These are phyloP conservation scores for Juncus inflexus DNA, from an alignment of 176 grass and related monocot species.

Conservation along the genomic window DNA sequence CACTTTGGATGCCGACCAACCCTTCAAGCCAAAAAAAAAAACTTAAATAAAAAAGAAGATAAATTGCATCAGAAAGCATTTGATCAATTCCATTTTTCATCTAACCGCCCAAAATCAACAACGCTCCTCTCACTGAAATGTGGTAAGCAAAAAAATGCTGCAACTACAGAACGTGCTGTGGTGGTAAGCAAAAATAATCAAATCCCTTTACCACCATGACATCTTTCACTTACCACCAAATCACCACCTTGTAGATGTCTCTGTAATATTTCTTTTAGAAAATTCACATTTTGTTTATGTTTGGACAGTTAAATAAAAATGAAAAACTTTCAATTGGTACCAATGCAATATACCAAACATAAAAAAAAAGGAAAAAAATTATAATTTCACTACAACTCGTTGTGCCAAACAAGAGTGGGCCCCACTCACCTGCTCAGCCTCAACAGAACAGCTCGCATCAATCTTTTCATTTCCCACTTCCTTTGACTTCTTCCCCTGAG, in stretches of 20 bases:
- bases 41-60: conserved; percentile 21
- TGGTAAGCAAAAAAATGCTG: no score
- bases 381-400: conserved; percentile 60
- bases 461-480: conserved; percentile 28
- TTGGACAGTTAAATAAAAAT: conserved; percentile 9
- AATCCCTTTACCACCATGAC: no score
- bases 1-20: conserved; percentile 50
- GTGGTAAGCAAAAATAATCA: no score
- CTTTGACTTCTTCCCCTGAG: conserved; percentile 27
- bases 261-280: no score
- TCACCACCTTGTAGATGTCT: no score
- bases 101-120: background rate
- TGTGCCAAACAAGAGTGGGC: conserved; percentile 43
- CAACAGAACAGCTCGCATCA: conserved; percentile 57
- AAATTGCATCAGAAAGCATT: conserved; percentile 23
- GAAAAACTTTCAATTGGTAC: background rate
- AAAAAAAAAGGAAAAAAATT: conserved; percentile 2
- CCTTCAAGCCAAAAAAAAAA: conserved; percentile 14
- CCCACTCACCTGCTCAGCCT: conserved; percentile 37
- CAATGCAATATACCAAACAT: background rate
- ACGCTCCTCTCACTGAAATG: no score
- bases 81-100: background rate
- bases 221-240: no score
- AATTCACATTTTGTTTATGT: no score
- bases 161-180: no score